Conservation (phyloP, 2,329 filamentous ascomycete species). For the Lecanicillium sp. region DNA sequence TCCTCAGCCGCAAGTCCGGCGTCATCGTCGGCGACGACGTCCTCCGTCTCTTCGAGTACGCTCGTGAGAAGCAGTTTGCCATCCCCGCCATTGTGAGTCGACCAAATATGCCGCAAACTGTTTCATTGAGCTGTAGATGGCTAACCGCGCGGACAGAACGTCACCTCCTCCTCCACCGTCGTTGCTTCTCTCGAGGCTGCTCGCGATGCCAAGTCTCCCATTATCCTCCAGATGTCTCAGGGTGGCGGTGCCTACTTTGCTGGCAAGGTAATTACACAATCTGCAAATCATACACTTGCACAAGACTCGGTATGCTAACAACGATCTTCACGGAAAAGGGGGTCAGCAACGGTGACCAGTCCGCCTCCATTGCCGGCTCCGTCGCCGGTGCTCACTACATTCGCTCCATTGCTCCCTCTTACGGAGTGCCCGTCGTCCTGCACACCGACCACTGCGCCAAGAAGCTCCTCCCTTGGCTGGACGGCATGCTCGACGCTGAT, state of each 20-base stretch:
- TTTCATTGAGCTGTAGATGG: constrained; percentile 5
- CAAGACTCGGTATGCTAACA: constrained; percentile 2
- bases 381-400: constrained; percentile 91
- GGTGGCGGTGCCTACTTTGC: constrained; percentile 91
- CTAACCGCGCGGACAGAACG: constrained; percentile 45
- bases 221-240: constrained; percentile 90
- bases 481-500: constrained; percentile 90
- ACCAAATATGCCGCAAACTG: not conserved
- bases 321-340: constrained; percentile 38
- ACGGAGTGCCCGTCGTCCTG: constrained; percentile 84
- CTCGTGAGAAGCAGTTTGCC: constrained; percentile 78
- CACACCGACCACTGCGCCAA: constrained; percentile 99
- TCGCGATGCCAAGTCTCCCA: constrained; percentile 80
- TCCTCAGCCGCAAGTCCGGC: constrained; percentile 43
- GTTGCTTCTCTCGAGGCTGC: constrained; percentile 90
- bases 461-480: constrained; percentile 97
- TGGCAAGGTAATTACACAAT: constrained; percentile 54
- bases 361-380: constrained; percentile 79
- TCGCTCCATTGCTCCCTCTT: constrained; percentile 75
- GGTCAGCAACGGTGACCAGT: constrained; percentile 71
- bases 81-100: constrained; percentile 63
- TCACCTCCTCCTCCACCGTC: constrained; percentile 75
- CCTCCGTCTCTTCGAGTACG: constrained; percentile 73
- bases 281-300: constrained; percentile 1
- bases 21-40: constrained; percentile 48